Evolutionary conservation across 108 stramenopile species (phyloP).

Genomic region (Cyclotella sp.): DNA sequence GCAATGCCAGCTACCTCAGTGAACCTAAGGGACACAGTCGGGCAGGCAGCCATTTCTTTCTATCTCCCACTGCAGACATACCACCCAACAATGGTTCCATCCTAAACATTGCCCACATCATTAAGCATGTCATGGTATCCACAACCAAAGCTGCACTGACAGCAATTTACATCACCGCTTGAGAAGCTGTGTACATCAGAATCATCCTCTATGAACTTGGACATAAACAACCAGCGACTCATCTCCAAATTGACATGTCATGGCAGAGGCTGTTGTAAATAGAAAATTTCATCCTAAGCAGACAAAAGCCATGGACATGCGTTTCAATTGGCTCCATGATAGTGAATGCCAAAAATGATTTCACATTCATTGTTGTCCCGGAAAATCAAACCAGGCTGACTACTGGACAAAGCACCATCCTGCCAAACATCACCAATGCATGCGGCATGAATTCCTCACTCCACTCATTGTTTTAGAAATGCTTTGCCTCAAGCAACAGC

Average conservation of each 20-base stretch:
- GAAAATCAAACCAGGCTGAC: too few species aligned
- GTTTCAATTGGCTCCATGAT: too few species aligned
- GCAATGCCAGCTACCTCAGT: constrained; percentile 43
- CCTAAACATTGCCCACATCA: too few species aligned
- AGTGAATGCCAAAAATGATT: too few species aligned
- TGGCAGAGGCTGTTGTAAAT: background rate
- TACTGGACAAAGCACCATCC: background rate
- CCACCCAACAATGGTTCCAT: background rate
- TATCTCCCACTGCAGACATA: background rate
- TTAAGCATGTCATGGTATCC: background rate
- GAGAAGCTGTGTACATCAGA: background rate
- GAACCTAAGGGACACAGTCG: constrained; percentile 37
- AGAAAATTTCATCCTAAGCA: background rate
- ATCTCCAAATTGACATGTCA: background rate
- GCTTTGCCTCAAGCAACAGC: too few species aligned
- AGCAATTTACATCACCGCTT: background rate
- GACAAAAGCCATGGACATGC: background rate
- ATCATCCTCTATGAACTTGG: background rate
- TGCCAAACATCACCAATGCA: background rate
- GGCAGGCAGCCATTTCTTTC: constrained; percentile 39
- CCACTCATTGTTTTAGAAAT: too few species aligned
- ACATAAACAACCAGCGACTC: background rate
- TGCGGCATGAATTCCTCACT: too few species aligned
- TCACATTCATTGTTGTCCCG: too few species aligned
- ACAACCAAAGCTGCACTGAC: background rate